Conservation (phyloP, 495 filamentous ascomycete genomes). For the Aspergillus haitiensis region DNA sequence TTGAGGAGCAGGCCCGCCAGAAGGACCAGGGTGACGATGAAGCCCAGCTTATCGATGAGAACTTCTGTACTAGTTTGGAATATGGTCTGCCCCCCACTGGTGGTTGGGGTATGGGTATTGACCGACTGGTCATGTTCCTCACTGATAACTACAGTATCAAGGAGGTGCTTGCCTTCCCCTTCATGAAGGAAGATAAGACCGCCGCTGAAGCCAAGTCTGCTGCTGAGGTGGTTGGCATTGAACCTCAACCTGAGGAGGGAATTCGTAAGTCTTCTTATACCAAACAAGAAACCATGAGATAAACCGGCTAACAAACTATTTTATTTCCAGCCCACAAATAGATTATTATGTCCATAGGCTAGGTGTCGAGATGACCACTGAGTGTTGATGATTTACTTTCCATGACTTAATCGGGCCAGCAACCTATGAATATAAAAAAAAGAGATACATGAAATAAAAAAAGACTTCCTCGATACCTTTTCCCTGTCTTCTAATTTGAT, state of each 20-base stretch:
- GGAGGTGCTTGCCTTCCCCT: conserved; percentile 92
- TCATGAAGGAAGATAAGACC: conserved; percentile 71
- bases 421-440: too few species aligned
- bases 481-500: too few species aligned
- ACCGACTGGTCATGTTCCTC: conserved; percentile 95
- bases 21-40: conserved; percentile 97
- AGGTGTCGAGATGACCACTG: too few species aligned
- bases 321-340: conserved; percentile 40
- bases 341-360: conserved; percentile 4
- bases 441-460: too few species aligned
- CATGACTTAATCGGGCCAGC: too few species aligned
- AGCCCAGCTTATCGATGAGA: conserved; percentile 93
- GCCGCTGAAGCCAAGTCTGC: conserved; percentile 53
- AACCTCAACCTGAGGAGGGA: conserved; percentile 66
- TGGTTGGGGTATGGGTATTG: conserved; percentile 97
- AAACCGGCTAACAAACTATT: conserved; percentile 11
- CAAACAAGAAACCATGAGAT: neutral
- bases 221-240: conserved; percentile 64
- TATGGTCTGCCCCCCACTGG: conserved; percentile 90
- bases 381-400: too few species aligned
- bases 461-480: too few species aligned
- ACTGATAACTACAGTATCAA: conserved; percentile 95
- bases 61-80: conserved; percentile 81
- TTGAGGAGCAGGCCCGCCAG: conserved; percentile 94
- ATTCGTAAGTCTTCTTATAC: conserved; percentile 57